These are phyloP conservation scores for Cordyceps cateniannulata DNA, from an alignment of 2,329 filamentous ascomycete genomes.

Conservation along the genomic window DNA sequence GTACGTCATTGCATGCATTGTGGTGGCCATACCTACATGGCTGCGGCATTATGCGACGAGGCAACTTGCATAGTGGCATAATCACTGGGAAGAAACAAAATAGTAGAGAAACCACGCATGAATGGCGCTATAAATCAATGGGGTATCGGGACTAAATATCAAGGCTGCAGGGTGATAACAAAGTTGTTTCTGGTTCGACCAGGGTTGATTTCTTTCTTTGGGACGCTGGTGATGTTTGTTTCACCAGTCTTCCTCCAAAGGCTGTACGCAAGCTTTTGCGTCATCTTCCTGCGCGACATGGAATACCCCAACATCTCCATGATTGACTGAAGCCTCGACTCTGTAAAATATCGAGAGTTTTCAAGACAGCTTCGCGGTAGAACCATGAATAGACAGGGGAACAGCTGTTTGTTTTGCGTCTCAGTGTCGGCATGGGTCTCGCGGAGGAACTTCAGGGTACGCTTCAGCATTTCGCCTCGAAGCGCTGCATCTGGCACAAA, in stretches of 20 bases:
- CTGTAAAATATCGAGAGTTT: constrained; percentile 86
- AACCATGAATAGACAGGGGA: constrained; percentile 79
- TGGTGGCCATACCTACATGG: too few species aligned
- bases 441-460: constrained; percentile 65
- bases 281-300: constrained; percentile 61
- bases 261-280: constrained; percentile 80
- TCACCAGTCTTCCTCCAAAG: constrained; percentile 58
- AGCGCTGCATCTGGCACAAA: constrained; percentile 74
- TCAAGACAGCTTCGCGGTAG: constrained; percentile 79
- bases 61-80: neutral
- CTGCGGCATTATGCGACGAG: neutral
- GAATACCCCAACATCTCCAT: constrained; percentile 73
- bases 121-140: neutral
- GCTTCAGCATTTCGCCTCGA: constrained; percentile 78
- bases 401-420: constrained; percentile 24
- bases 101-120: neutral
- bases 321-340: constrained; percentile 60
- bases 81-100: neutral
- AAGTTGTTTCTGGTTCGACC: constrained; percentile 85
- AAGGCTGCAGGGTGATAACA: constrained; percentile 58
- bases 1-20: neutral
- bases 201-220: constrained; percentile 71
- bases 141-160: neutral
- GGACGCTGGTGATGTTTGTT: neutral
- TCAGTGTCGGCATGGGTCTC: constrained; percentile 14